A percentile compares a stretch with the other conserved stretches of the same genome.
phyloP scores from a whole-genome alignment of 495 filamentous ascomycete species.

The Acidiella bohemica region DNA sequence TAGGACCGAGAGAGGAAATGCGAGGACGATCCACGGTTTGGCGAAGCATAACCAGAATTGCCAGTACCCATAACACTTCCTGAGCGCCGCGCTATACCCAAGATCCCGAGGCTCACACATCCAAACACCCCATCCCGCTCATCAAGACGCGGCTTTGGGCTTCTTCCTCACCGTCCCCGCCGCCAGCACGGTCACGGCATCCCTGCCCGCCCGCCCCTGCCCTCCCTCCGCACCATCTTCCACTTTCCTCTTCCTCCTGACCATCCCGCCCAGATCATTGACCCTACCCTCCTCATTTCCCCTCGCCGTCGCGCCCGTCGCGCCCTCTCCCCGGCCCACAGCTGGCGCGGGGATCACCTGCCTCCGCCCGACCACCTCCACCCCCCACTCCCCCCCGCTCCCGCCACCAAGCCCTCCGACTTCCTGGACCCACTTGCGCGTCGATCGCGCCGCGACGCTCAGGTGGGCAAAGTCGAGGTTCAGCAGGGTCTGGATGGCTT shows the following conservation, averaged over 20 bases:
- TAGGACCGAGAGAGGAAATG: no score
- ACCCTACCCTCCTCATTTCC: conserved; percentile 2
- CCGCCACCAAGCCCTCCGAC: conserved; percentile 40
- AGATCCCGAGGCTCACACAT: no score
- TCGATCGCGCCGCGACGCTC: conserved; percentile 53
- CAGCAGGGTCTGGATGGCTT: conserved; percentile 65
- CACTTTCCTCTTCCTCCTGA: conserved; percentile 19
- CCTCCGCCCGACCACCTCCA: conserved; percentile 42
- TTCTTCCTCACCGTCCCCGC: conserved; percentile 18
- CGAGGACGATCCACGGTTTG: no score
- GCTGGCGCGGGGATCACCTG: no score
- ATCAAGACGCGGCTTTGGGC: conserved; percentile 2
- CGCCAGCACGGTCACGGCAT: conserved; percentile 15
- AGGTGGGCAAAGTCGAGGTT: conserved; percentile 68
- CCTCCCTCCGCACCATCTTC: conserved; percentile 1
- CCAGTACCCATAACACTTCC: no score
- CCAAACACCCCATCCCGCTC: background rate
- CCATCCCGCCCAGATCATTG: conserved; percentile 18
- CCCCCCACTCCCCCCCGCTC: conserved; percentile 40
- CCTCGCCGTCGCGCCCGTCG: background rate
- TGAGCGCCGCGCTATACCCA: conserved; percentile 5
- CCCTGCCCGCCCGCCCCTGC: no score
- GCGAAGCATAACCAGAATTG: no score
- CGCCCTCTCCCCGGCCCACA: no score
- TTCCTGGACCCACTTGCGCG: conserved; percentile 57